Evolutionary conservation across 2,329 filamentous ascomycete genomes (phyloP).

Genomic region (Xylaria digitata): DNA sequence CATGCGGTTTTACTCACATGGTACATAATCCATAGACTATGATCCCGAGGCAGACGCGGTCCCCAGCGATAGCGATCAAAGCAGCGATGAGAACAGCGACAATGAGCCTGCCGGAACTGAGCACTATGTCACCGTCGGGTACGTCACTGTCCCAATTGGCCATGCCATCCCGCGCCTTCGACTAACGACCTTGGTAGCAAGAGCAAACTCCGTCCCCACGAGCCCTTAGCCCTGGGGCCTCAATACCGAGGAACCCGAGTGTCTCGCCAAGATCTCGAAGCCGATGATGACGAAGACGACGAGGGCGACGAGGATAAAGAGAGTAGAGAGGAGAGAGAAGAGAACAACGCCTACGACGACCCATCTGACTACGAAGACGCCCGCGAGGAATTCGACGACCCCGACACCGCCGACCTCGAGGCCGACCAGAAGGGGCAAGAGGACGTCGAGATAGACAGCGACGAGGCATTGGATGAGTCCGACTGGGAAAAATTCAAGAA

Average conservation of each 20-base stretch:
- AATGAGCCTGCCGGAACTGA: constrained; percentile 76
- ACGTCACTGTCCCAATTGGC: constrained; percentile 38
- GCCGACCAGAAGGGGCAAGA: constrained; percentile 61
- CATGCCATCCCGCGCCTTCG: constrained; percentile 21
- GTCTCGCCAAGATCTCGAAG: constrained; percentile 69
- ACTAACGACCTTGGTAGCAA: constrained; percentile 63
- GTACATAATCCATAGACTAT: constrained; percentile 67
- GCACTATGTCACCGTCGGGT: constrained; percentile 73
- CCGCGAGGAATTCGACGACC: constrained; percentile 62
- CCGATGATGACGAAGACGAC: constrained; percentile 51
- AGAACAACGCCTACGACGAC: constrained; percentile 58
- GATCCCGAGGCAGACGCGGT: constrained; percentile 77
- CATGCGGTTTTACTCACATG: constrained; percentile 32
- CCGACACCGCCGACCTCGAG: constrained; percentile 65
- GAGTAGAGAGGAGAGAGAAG: constrained; percentile 59
- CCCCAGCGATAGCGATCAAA: constrained; percentile 66
- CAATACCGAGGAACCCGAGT: constrained; percentile 84
- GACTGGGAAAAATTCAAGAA: constrained; percentile 85
- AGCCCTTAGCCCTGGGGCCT: constrained; percentile 75
- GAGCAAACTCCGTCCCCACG: constrained; percentile 82
- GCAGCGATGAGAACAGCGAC: constrained; percentile 62
- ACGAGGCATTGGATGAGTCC: constrained; percentile 81
- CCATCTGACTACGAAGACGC: constrained; percentile 49
- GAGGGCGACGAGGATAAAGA: constrained; percentile 57
- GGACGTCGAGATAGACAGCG: constrained; percentile 71